Conservation (phyloP, 345 rosid species). For the Eucalyptus viminalis region DNA sequence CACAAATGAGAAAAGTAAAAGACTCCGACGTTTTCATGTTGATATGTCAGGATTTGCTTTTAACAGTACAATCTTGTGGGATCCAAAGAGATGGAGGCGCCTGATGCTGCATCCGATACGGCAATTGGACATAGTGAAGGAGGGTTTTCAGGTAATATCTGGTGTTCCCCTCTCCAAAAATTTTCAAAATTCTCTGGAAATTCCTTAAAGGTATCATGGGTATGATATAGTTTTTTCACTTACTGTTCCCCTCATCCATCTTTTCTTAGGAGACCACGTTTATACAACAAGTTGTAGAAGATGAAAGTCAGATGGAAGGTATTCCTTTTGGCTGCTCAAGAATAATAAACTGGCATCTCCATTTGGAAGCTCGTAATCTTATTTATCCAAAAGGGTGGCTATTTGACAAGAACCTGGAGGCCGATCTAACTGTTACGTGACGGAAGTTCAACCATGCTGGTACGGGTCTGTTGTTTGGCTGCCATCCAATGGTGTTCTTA, state of each 20-base stretch:
- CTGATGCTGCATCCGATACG: conserved; percentile 39
- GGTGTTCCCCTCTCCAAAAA: not conserved
- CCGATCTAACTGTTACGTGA: conserved; percentile 29
- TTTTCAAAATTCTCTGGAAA: not conserved
- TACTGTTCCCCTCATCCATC: not conserved
- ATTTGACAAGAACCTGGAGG: conserved; percentile 56
- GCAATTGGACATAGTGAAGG: conserved; percentile 73
- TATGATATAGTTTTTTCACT: not conserved
- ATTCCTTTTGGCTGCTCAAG: conserved; percentile 55
- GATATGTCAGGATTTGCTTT: conserved; percentile 98
- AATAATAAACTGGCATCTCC: conserved; percentile 92
- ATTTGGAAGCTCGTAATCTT: conserved; percentile 42
- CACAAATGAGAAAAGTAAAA: conserved; percentile 88
- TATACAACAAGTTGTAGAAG: conserved; percentile 83
- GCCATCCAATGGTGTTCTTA: not conserved
- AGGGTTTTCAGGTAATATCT: conserved; percentile 77
- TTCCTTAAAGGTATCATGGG: not conserved
- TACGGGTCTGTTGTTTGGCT: not conserved
- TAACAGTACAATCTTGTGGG: conserved; percentile 92
- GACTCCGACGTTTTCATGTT: conserved; percentile 76
- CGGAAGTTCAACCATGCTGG: not conserved
- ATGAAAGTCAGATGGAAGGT: conserved; percentile 92
- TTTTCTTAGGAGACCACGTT: conserved; percentile 68
- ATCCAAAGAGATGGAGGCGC: conserved; percentile 67
- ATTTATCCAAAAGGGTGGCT: conserved; percentile 72